A percentile compares a stretch with the other conserved stretches of the same genome.
These are phyloP conservation scores for Flaveria brownii DNA, from an alignment of 129 eudicot genomes.

Conservation along the genomic window DNA sequence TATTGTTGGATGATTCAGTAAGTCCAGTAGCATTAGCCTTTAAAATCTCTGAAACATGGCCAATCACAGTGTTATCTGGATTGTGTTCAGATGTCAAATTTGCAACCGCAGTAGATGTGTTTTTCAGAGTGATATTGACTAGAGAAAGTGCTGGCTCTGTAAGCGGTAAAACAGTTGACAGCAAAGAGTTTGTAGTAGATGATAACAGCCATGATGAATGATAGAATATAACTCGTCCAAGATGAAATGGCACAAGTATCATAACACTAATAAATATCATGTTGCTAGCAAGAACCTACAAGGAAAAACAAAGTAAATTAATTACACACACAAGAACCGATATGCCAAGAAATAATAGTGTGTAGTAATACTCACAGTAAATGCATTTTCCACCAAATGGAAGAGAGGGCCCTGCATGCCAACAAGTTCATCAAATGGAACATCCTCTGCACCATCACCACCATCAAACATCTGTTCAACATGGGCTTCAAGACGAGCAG, in stretches of 20 bases:
- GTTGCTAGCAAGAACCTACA: conserved; percentile 97
- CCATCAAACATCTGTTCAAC: conserved; percentile 98
- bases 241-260: conserved; percentile 80
- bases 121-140: conserved; percentile 74
- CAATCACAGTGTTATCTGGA: conserved; percentile 39
- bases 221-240: conserved; percentile 69
- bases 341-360: background rate
- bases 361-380: conserved; percentile 59
- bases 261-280: conserved; percentile 86
- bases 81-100: conserved; percentile 59
- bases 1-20: conserved; percentile 42
- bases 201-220: conserved; percentile 68
- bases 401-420: conserved; percentile 99
- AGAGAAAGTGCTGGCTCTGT: conserved; percentile 75
- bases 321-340: background rate
- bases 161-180: conserved; percentile 69
- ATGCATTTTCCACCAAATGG: conserved; percentile 95
- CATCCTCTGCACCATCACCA: conserved; percentile 94
- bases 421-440: conserved; percentile 94
- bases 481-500: conserved; percentile 96
- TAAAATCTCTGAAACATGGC: conserved; percentile 56
- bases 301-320: background rate
- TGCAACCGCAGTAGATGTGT: conserved; percentile 55
- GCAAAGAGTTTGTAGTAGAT: conserved; percentile 63
- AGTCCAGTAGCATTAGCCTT: conserved; percentile 53